phyloP scores from a whole-genome alignment of 345 rosid species.

The Tarenaya hassleriana region DNA sequence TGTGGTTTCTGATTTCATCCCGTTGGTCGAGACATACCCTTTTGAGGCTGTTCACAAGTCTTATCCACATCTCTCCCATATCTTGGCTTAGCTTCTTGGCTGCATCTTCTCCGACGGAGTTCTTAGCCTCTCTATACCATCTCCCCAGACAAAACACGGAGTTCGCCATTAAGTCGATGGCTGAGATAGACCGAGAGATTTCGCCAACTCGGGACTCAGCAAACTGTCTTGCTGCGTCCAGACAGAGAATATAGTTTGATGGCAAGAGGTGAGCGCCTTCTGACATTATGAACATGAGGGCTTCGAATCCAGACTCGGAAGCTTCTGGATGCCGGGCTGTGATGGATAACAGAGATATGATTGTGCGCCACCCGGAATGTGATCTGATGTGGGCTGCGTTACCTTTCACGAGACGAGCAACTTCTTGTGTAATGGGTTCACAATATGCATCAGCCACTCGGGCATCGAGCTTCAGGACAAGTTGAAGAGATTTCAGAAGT shows the following conservation, averaged over 20 bases:
- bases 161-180: constrained; percentile 59
- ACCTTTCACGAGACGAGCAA: constrained; percentile 58
- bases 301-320: constrained; percentile 58
- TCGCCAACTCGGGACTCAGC: constrained; percentile 67
- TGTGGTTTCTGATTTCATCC: constrained; percentile 67
- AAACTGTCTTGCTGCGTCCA: constrained; percentile 78
- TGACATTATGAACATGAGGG: constrained; percentile 54
- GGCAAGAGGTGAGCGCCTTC: constrained; percentile 59
- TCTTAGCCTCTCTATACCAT: constrained; percentile 59
- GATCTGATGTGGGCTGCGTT: constrained; percentile 68
- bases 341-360: constrained; percentile 56
- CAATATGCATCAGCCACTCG: constrained; percentile 74
- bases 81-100: constrained; percentile 46
- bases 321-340: constrained; percentile 83
- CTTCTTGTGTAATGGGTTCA: constrained; percentile 70
- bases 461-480: constrained; percentile 72
- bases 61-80: constrained; percentile 75
- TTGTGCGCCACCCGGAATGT: constrained; percentile 56
- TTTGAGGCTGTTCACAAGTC: constrained; percentile 52
- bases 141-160: constrained; percentile 59
- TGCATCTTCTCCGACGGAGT: constrained; percentile 38
- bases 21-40: constrained; percentile 56
- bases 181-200: constrained; percentile 43
- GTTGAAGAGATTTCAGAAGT: constrained; percentile 59
- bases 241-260: constrained; percentile 54